Conservation (phyloP, 139 green algal genomes). For the Closterium sp. region DNA sequence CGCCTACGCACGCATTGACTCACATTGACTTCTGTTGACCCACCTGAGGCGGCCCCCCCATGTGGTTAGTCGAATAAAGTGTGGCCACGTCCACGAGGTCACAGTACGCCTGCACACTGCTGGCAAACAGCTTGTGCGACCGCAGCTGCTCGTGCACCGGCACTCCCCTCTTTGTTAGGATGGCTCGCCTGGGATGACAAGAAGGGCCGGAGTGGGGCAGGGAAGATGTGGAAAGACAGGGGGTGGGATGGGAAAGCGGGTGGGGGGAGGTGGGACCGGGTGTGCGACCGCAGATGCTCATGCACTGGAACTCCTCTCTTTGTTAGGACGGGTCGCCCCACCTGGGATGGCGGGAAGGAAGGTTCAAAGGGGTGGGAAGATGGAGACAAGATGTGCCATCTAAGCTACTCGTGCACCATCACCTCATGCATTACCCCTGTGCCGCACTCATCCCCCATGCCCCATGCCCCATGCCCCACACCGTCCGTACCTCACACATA, state of each 20-base stretch:
- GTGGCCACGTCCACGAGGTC: constrained; percentile 25
- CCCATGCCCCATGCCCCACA: too few species aligned
- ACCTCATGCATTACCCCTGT: too few species aligned
- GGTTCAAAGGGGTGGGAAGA: too few species aligned
- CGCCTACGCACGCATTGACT: not conserved
- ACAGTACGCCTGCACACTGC: constrained; percentile 12
- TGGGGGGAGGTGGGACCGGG: too few species aligned
- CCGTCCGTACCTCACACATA: not conserved
- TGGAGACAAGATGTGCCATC: too few species aligned
- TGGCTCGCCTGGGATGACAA: constrained; percentile 12
- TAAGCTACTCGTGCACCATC: too few species aligned
- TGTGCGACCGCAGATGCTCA: constrained; percentile 25
- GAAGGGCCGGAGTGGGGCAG: not conserved
- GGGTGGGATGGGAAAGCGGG: too few species aligned
- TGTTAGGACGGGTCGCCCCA: constrained; percentile 30
- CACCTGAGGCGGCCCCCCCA: constrained; percentile 5
- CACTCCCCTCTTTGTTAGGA: constrained; percentile 22
- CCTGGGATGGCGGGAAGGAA: too few species aligned
- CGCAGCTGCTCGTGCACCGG: constrained; percentile 16
- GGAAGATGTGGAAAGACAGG: not conserved
- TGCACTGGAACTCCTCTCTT: constrained; percentile 9
- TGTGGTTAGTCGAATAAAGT: constrained; percentile 3
- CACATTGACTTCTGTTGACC: too few species aligned
- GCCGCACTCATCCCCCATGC: not conserved
- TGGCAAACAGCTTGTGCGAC: constrained; percentile 36